Evolutionary conservation across 23 red algal genomes (phyloP).

Genomic region (Gracilaria gracilis): DNA sequence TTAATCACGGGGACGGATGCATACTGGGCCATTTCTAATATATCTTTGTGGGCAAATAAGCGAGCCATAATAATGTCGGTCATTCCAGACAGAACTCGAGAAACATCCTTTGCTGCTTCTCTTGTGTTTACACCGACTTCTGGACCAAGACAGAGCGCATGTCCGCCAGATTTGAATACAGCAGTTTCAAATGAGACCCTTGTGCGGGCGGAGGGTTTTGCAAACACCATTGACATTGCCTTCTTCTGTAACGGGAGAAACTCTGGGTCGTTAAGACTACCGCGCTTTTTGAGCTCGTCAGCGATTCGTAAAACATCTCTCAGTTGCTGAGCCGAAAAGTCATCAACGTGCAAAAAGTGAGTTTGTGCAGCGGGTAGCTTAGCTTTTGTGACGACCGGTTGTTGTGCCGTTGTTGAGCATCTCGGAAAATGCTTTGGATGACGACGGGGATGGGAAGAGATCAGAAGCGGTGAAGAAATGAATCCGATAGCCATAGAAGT

Average conservation of each 20-base stretch:
- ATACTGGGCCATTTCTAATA: constrained; percentile 83
- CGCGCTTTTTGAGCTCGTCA: constrained; percentile 42
- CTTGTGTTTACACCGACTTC: constrained; percentile 95
- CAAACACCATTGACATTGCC: constrained; percentile 98
- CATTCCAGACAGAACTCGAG: constrained; percentile 89
- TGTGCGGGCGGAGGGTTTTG: constrained; percentile 93
- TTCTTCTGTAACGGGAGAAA: constrained; percentile 65
- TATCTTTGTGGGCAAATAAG: constrained; percentile 86
- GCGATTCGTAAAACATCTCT: constrained; percentile 52
- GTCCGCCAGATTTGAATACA: constrained; percentile 87
- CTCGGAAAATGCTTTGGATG: background rate
- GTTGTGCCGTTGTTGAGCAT: background rate
- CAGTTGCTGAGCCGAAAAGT: constrained; percentile 68
- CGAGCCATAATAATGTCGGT: constrained; percentile 99
- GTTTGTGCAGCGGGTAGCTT: constrained; percentile 47
- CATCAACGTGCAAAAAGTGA: constrained; percentile 94
- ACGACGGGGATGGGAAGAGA: background rate
- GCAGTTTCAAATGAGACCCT: constrained; percentile 98
- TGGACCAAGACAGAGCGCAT: constrained; percentile 90
- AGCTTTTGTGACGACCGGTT: background rate
- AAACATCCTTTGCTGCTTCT: constrained; percentile 92
- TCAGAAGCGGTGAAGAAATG: background rate
- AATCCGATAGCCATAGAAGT: background rate
- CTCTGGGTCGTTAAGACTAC: constrained; percentile 45
- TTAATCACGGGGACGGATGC: constrained; percentile 96